Conservation (phyloP, 176 grass and related monocot species). For the Hsuehochloa calcarea region DNA sequence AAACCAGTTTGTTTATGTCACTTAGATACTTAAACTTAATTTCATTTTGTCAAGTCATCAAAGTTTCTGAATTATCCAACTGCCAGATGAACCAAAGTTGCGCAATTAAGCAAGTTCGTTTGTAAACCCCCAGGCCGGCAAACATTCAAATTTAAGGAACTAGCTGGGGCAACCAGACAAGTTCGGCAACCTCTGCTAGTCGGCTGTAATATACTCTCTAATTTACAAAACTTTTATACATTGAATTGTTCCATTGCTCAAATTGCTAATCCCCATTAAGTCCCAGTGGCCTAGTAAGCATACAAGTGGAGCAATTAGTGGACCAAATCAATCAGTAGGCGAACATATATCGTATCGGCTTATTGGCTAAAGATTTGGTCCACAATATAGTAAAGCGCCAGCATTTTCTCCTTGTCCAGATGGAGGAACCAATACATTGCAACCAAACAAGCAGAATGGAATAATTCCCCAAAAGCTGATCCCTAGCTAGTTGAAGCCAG, state of each 20-base stretch:
- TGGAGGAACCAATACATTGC: neutral
- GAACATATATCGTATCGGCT: slow-evolving; percentile 18
- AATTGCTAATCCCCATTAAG: neutral
- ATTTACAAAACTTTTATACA: neutral
- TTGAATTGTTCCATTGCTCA: neutral
- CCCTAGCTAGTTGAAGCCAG: slow-evolving; percentile 47
- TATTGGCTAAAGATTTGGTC: slow-evolving; percentile 33
- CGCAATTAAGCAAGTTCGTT: neutral
- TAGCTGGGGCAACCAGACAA: neutral
- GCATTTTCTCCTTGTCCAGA: slow-evolving; percentile 34
- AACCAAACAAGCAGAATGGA: slow-evolving; percentile 25
- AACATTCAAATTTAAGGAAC: neutral
- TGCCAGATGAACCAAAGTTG: neutral
- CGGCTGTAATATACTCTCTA: neutral
- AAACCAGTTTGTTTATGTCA: neutral
- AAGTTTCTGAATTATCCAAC: neutral
- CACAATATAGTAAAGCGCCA: slow-evolving; percentile 9
- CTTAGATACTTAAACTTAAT: neutral
- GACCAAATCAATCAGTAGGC: slow-evolving; percentile 30
- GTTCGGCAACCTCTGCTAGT: neutral
- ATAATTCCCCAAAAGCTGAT: slow-evolving; percentile 1
- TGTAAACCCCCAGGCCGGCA: neutral
- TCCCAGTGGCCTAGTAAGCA: neutral
- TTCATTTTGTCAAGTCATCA: neutral
- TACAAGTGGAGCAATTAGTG: slow-evolving; percentile 24